Percentiles rank a stretch among this genome's conserved stretches.
Evolutionary conservation across 331 rosid species (phyloP).

Genomic region (Malus hybrid): DNA sequence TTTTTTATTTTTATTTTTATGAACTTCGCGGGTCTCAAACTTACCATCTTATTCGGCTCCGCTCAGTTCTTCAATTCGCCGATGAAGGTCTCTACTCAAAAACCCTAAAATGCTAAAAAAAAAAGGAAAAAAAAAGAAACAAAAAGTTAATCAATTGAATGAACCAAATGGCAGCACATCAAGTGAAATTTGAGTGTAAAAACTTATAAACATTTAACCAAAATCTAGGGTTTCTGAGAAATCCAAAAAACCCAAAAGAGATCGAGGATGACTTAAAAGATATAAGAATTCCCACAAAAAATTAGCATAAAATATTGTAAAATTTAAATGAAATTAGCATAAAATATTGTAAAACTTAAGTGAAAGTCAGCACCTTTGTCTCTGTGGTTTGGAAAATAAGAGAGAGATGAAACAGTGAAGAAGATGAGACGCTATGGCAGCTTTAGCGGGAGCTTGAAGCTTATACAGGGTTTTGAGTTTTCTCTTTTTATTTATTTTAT

Average conservation of each 20-base stretch:
- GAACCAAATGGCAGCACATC: background rate
- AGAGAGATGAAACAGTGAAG: no score
- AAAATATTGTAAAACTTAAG: background rate
- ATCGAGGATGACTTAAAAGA: background rate
- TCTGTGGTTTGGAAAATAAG: background rate
- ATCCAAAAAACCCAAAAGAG: background rate
- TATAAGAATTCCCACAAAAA: background rate
- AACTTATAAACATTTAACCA: background rate
- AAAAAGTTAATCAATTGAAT: background rate
- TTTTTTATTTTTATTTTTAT: no score
- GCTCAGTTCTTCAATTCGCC: background rate
- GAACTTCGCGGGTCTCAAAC: background rate
- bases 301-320: background rate
- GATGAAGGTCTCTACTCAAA: background rate
- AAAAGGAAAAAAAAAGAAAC: background rate
- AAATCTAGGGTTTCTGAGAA: background rate
- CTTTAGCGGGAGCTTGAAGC: no score
- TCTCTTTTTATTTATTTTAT: no score
- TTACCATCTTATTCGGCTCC: conserved; percentile 19
- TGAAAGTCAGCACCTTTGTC: background rate
- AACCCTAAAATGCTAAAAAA: background rate
- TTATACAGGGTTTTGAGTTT: no score
- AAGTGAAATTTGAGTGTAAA: background rate
- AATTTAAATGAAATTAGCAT: background rate
- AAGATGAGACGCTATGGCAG: background rate